Conservation (phyloP, 2,329 filamentous ascomycete species). For the Ophidiomyces ophidiicola region DNA sequence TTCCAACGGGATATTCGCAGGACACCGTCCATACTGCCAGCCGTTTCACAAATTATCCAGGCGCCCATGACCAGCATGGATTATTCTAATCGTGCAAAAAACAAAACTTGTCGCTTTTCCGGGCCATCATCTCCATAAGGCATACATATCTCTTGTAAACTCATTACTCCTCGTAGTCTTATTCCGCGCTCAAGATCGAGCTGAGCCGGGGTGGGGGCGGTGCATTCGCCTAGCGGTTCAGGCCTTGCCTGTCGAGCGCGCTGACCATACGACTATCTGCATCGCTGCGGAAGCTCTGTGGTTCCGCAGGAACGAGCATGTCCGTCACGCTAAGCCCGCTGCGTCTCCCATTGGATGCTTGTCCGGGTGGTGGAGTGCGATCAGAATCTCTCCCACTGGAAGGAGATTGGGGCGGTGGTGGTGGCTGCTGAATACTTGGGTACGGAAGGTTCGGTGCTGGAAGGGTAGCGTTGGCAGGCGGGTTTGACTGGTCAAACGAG, state of each 20-base stretch:
- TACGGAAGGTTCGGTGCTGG: constrained; percentile 21
- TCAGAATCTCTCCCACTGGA: constrained; percentile 22
- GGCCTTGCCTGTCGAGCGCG: constrained; percentile 33
- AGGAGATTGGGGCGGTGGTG: constrained; percentile 22
- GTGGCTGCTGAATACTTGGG: constrained; percentile 28
- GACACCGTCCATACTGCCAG: no score
- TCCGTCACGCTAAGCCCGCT: constrained; percentile 38
- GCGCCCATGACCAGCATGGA: constrained; percentile 1
- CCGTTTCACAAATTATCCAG: neutral
- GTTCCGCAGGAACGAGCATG: constrained; percentile 35
- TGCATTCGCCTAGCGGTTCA: constrained; percentile 20
- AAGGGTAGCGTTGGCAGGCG: constrained; percentile 28
- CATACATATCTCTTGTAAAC: neutral
- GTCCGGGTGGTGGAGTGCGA: constrained; percentile 31
- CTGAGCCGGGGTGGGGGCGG: no score
- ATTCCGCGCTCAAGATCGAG: no score
- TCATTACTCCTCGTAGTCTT: no score
- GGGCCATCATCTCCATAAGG: neutral
- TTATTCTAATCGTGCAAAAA: neutral
- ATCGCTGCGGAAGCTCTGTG: constrained; percentile 30
- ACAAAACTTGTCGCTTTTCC: neutral
- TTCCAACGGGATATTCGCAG: no score
- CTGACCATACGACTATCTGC: constrained; percentile 42
- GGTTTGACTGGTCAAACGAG: constrained; percentile 30
- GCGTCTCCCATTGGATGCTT: constrained; percentile 26